Conservation (phyloP, 768 basidiomycete species). For the Tylopilus felleus region DNA sequence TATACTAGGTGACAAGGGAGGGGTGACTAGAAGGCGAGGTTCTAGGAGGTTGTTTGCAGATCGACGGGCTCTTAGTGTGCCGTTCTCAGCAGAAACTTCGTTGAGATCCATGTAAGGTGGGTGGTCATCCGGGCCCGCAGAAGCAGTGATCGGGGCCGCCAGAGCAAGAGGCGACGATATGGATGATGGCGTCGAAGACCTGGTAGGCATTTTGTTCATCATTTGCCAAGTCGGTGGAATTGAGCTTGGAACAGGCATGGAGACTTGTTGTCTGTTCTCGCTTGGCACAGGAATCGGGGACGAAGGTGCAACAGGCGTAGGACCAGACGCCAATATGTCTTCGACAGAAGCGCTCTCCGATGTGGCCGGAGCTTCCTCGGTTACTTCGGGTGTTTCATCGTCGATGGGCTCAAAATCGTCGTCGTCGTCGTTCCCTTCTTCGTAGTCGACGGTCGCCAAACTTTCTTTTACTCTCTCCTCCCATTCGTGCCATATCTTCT, state of each 20-base stretch:
- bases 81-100: constrained; percentile 37
- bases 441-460: constrained; percentile 55
- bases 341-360: constrained; percentile 22
- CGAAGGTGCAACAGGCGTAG: constrained; percentile 64
- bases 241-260: constrained; percentile 41
- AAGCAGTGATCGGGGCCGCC: constrained; percentile 79
- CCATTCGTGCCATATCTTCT: constrained; percentile 98
- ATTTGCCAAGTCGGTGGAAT: constrained; percentile 44
- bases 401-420: constrained; percentile 37
- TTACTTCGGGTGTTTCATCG: constrained; percentile 21
- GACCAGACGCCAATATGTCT: constrained; percentile 46
- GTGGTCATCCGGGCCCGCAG: constrained; percentile 54
- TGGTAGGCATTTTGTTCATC: constrained; percentile 53
- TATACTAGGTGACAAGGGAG: constrained; percentile 62
- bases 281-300: constrained; percentile 34
- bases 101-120: constrained; percentile 68
- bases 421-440: constrained; percentile 47
- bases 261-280: constrained; percentile 26
- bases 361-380: constrained; percentile 16
- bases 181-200: constrained; percentile 86
- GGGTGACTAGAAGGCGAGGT: constrained; percentile 66
- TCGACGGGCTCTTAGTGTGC: constrained; percentile 59
- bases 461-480: constrained; percentile 79
- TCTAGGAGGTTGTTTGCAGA: constrained; percentile 63
- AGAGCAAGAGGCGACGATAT: constrained; percentile 84